phyloP scores from a whole-genome alignment of 1,139 yeast species.

The Debaryomycetaceae sp. region DNA sequence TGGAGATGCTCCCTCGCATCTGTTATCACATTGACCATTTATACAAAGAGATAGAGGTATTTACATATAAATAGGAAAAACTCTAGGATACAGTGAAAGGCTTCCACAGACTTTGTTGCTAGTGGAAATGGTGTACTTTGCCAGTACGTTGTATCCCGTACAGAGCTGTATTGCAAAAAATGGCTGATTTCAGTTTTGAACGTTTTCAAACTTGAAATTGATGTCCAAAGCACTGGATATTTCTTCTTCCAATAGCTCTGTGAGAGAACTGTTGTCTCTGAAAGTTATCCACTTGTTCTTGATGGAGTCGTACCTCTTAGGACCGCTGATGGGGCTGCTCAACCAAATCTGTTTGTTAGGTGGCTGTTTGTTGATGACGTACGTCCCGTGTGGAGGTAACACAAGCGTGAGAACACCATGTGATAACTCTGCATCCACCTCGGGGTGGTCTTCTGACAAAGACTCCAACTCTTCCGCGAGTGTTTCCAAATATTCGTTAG shows the following conservation, averaged over 20 bases:
- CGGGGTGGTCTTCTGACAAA: conserved; percentile 55
- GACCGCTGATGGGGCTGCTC: conserved; percentile 90
- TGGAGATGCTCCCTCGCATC: too few species aligned
- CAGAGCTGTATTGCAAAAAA: too few species aligned
- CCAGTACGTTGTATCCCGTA: too few species aligned
- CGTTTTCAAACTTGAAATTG: conserved; percentile 23
- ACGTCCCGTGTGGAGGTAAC: conserved; percentile 68
- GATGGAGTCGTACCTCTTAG: conserved; percentile 62
- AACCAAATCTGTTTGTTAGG: conserved; percentile 94
- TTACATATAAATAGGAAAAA: too few species aligned
- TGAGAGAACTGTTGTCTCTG: conserved; percentile 50
- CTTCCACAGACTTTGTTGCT: too few species aligned
- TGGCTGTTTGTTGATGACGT: conserved; percentile 90
- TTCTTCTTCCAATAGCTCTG: conserved; percentile 48
- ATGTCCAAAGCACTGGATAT: conserved; percentile 37
- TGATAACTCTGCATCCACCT: conserved; percentile 73
- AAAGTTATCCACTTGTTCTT: conserved; percentile 60
- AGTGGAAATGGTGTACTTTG: too few species aligned
- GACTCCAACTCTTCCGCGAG: conserved; percentile 63
- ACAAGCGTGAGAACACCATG: conserved; percentile 80
- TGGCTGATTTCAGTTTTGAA: conserved; percentile 15
- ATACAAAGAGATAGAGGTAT: too few species aligned
- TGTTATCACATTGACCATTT: too few species aligned
- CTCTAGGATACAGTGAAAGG: too few species aligned
- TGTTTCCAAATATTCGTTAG: conserved; percentile 63